Percentiles rank a stretch among this genome's conserved stretches.
Evolutionary conservation across 2,329 filamentous ascomycete genomes (phyloP).

Genomic region (Trichothecium sympodiale): DNA sequence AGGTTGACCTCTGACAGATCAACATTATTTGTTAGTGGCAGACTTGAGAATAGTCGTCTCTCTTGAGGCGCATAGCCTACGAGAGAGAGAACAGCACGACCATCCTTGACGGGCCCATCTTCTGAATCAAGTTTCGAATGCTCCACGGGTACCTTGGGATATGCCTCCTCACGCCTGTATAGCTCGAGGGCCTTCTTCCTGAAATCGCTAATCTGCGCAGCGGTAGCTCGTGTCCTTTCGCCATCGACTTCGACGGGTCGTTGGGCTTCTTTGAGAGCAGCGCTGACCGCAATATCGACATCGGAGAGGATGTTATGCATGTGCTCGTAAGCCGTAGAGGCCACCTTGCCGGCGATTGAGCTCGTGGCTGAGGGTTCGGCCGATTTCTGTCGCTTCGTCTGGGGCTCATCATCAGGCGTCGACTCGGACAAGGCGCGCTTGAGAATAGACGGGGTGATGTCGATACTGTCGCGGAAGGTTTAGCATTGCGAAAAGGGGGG

Average conservation of each 20-base stretch:
- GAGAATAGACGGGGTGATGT: slow-evolving; percentile 42
- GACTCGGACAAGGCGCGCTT: slow-evolving; percentile 38
- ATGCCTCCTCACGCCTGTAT: slow-evolving; percentile 47
- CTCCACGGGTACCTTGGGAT: slow-evolving; percentile 26
- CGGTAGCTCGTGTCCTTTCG: slow-evolving; percentile 13
- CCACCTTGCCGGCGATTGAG: slow-evolving; percentile 44
- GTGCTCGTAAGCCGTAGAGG: slow-evolving; percentile 40
- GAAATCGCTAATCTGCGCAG: slow-evolving; percentile 41
- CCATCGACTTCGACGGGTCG: slow-evolving; percentile 16
- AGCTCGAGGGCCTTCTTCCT: slow-evolving; percentile 52
- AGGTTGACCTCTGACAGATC: slow-evolving; percentile 37
- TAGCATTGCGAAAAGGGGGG: slow-evolving; percentile 11
- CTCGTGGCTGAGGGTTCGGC: slow-evolving; percentile 24
- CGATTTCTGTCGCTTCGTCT: slow-evolving; percentile 50
- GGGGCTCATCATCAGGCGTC: slow-evolving; percentile 35
- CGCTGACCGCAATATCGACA: slow-evolving; percentile 34
- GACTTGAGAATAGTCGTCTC: slow-evolving; percentile 76
- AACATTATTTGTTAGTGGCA: slow-evolving; percentile 33
- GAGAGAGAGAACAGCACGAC: slow-evolving; percentile 54
- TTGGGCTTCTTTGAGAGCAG: slow-evolving; percentile 37
- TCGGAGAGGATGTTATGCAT: slow-evolving; percentile 56
- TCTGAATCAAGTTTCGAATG: slow-evolving; percentile 18
- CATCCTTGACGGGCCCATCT: slow-evolving; percentile 29
- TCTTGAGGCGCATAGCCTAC: slow-evolving; percentile 64
- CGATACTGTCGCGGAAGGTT: slow-evolving; percentile 32